Conservation (phyloP, 148 eudicot species). For the Bassia scoparia region DNA sequence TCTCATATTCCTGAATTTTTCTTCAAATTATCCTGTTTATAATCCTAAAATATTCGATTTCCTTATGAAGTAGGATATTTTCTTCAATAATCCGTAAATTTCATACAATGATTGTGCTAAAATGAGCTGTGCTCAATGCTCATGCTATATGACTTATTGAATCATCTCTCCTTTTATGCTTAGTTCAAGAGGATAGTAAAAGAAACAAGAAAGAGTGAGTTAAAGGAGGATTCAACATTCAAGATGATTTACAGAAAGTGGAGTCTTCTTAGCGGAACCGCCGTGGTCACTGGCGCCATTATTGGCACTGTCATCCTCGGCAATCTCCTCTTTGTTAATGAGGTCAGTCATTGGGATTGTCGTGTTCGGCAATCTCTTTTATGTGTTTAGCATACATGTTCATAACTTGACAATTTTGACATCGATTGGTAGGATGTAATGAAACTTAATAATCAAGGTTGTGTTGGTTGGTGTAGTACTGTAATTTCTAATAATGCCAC, state of each 20-base stretch:
- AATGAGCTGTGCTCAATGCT: too few species aligned
- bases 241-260: conserved; percentile 76
- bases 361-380: neutral
- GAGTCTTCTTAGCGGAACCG: conserved; percentile 66
- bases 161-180: neutral
- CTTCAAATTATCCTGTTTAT: too few species aligned
- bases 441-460: neutral
- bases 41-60: neutral
- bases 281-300: conserved; percentile 40
- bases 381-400: too few species aligned
- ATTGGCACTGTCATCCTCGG: conserved; percentile 42
- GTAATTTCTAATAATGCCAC: too few species aligned
- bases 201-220: conserved; percentile 3
- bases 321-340: conserved; percentile 40
- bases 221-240: conserved; percentile 9
- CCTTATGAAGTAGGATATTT: neutral
- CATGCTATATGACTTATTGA: neutral
- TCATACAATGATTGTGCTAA: neutral
- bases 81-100: too few species aligned
- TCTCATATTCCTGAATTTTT: too few species aligned
- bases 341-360: conserved; percentile 21
- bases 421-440: neutral
- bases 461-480: too few species aligned
- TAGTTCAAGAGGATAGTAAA: neutral
- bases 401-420: too few species aligned